Base-by-base conservation (phyloP, 805 yeast species). In the Debaryomyces tyrocola region DNA sequence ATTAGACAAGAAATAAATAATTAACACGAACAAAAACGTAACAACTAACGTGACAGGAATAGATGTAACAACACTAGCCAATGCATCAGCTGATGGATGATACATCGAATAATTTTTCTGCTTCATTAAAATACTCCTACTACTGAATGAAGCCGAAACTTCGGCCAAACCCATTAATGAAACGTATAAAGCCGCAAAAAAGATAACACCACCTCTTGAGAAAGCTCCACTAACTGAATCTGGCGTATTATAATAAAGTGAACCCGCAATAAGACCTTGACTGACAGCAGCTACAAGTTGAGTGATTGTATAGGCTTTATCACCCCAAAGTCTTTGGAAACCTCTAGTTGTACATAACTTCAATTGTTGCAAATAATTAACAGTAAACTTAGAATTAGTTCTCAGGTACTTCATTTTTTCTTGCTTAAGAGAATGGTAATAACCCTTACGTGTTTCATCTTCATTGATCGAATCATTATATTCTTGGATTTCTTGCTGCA, bases 231-330 rank as follows among this genome's bases (percentile, higher is more conserved):
- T 46, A 0, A 87, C 83, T 28, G 67, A 48, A 2, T 66, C 63
- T 1, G 82, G 77, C 14, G 82, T 63, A 44, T 79, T 67, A 63
- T 76, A 83, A 62, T 74, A 84, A 53, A 85, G 67, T 0, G 90
- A 84, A 28, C 89, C 87, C 10, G 74, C 69, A 56, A 84, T 74
- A 42, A 85, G 73, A n/a, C 85, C 74, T 63, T 83, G 84, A 29
- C 77, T 57, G 12, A 78, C 55, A 48, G 77, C 78, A 7, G 86
- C 83, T 33, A 62, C 50, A 12, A 75, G 55, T 46, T 72, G 72
- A 11, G 79, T 70, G 37, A 73, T 46, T 8, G 79, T 67, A 59
- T 76, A 79, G 8, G 80, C 70, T 48, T 69, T 73, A 58, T 85
- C 87, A 57, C 87, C 87, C 52, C 67, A 57, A 40, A 80, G 69